Conservation (phyloP, 768 basidiomycete species). For the Russula lepida region DNA sequence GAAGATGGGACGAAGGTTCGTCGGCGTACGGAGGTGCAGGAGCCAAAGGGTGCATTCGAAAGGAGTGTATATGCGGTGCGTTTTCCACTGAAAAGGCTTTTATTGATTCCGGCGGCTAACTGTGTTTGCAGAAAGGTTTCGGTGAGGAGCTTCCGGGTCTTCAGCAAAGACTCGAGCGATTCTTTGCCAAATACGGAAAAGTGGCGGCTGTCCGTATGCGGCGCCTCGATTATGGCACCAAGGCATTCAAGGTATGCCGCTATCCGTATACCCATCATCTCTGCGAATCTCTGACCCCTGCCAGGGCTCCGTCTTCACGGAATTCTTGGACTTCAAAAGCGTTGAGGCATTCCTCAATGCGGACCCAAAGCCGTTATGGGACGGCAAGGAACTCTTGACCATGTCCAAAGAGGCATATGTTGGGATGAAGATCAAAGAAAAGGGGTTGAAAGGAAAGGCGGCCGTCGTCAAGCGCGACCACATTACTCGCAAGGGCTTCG, state of each 20-base stretch:
- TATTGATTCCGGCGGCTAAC: background rate
- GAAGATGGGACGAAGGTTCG: slow-evolving; percentile 65
- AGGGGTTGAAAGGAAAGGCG: slow-evolving; percentile 72
- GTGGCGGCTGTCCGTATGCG: slow-evolving; percentile 85
- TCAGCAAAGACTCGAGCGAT: slow-evolving; percentile 69
- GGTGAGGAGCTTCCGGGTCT: slow-evolving; percentile 53
- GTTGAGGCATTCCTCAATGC: slow-evolving; percentile 71
- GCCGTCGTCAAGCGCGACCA: slow-evolving; percentile 51
- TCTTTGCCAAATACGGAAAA: slow-evolving; percentile 68
- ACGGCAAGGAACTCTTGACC: slow-evolving; percentile 63
- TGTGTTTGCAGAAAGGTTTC: slow-evolving; percentile 70
- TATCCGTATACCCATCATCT: background rate
- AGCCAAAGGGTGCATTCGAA: slow-evolving; percentile 71
- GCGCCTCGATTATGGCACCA: slow-evolving; percentile 62
- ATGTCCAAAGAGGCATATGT: slow-evolving; percentile 94
- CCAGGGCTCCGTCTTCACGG: slow-evolving; percentile 88
- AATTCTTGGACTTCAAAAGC: slow-evolving; percentile 65
- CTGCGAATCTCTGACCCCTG: background rate
- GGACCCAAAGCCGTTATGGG: slow-evolving; percentile 74
- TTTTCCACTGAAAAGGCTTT: slow-evolving; percentile 17
- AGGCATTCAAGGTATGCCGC: slow-evolving; percentile 74
- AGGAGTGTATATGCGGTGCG: slow-evolving; percentile 85
- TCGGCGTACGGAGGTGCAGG: slow-evolving; percentile 63
- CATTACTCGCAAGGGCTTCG: slow-evolving; percentile 53
- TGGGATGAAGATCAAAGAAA: slow-evolving; percentile 94